phyloP scores from a whole-genome alignment of 306 rosid genomes.

The Cucurbita ficifolia region DNA sequence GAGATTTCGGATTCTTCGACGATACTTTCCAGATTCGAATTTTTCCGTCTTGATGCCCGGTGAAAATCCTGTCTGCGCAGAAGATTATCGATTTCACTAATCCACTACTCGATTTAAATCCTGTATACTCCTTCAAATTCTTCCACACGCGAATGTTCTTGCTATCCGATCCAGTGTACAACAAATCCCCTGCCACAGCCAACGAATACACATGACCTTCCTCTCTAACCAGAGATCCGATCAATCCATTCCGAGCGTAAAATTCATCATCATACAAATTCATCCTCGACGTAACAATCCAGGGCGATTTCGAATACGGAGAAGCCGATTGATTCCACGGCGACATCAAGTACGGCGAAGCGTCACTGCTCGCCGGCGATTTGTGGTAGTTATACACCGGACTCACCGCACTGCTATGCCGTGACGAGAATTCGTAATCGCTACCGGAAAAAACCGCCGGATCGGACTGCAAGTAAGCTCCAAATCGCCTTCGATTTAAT shows the following conservation, averaged over 20 bases:
- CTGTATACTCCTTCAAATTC: constrained; percentile 50
- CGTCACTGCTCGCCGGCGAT: constrained; percentile 13
- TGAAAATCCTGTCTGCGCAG: constrained; percentile 43
- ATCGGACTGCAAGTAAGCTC: constrained; percentile 40
- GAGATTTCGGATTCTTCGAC: constrained; percentile 7
- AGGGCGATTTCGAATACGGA: constrained; percentile 58
- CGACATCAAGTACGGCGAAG: constrained; percentile 51
- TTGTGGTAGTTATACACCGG: not conserved
- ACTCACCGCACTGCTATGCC: constrained; percentile 14
- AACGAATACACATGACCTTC: constrained; percentile 80
- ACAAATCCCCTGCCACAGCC: constrained; percentile 46
- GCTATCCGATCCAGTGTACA: constrained; percentile 88
- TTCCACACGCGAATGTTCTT: constrained; percentile 88
- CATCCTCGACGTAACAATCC: constrained; percentile 26
- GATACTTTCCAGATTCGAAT: constrained; percentile 72
- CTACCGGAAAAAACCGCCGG: not conserved
- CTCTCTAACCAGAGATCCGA: constrained; percentile 64
- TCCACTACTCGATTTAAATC: constrained; percentile 73
- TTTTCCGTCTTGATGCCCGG: constrained; percentile 95
- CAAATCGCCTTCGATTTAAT: constrained; percentile 26
- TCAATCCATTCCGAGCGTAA: constrained; percentile 22
- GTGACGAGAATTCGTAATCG: not conserved
- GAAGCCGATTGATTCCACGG: constrained; percentile 51
- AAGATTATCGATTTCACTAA: constrained; percentile 61
- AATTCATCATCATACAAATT: constrained; percentile 1